Evolutionary conservation across 2,329 filamentous ascomycete species (phyloP).

Genomic region (Paecilomyces fulvus): DNA sequence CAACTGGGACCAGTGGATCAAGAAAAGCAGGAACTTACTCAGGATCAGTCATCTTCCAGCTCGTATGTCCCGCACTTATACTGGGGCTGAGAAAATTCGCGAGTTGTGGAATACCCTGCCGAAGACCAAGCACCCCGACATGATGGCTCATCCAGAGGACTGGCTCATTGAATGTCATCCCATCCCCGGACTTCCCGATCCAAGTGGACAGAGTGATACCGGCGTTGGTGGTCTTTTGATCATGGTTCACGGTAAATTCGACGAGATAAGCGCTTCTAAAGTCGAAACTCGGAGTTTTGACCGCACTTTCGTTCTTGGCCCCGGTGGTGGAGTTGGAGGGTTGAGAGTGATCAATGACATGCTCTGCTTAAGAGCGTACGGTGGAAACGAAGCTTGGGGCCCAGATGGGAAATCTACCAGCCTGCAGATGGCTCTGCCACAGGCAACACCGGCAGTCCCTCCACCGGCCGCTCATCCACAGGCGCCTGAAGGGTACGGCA

Average conservation of each 20-base stretch:
- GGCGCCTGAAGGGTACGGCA: constrained; percentile 31
- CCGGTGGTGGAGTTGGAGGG: constrained; percentile 56
- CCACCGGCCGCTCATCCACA: constrained; percentile 15
- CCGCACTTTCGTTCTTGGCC: constrained; percentile 69
- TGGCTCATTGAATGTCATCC: constrained; percentile 79
- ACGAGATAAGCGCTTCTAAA: constrained; percentile 57
- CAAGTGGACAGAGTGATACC: constrained; percentile 50
- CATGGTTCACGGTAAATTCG: constrained; percentile 74
- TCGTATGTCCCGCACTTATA: constrained; percentile 57
- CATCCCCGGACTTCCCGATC: constrained; percentile 62
- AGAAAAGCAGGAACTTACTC: constrained; percentile 67
- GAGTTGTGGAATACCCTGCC: constrained; percentile 64
- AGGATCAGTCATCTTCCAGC: constrained; percentile 56
- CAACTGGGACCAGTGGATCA: constrained; percentile 65
- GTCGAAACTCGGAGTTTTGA: constrained; percentile 68
- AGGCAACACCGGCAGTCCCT: constrained; percentile 9
- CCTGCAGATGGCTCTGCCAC: constrained; percentile 29
- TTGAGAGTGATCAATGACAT: constrained; percentile 75
- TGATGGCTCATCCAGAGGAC: constrained; percentile 57
- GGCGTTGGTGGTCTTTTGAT: constrained; percentile 73
- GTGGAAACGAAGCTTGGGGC: constrained; percentile 46
- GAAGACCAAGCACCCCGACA: constrained; percentile 63
- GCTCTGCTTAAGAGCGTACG: constrained; percentile 62
- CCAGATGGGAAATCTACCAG: constrained; percentile 27
- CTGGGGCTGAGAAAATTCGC: constrained; percentile 56